phyloP scores from a whole-genome alignment of 192 early-diverging fungal species.

The Coemansia guatemalensis region DNA sequence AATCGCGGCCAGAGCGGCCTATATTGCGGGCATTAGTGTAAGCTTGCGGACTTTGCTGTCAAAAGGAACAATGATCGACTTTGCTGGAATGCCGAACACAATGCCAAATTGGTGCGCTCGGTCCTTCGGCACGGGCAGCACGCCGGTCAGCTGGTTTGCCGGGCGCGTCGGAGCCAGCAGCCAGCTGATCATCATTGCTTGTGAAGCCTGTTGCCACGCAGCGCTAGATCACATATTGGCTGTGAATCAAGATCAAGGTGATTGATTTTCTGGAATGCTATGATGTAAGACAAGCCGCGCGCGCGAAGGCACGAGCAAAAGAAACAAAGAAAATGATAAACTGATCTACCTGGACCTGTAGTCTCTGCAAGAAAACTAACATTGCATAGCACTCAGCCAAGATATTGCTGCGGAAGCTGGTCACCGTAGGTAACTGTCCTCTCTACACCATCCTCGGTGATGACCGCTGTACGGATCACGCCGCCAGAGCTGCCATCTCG shows the following conservation, averaged over 20 bases:
- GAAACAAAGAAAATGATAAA: not conserved
- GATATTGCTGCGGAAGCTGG: constrained; percentile 59
- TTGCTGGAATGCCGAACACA: not conserved
- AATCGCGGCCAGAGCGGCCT: not conserved
- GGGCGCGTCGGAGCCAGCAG: not conserved
- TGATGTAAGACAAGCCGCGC: not conserved
- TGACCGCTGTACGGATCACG: constrained; percentile 90
- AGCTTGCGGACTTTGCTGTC: not conserved
- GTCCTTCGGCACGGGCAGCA: not conserved
- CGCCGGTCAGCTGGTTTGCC: not conserved
- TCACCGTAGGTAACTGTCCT: constrained; percentile 84
- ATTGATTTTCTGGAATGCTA: not conserved
- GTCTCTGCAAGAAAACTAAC: not conserved
- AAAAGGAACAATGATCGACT: not conserved
- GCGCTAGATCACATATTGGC: not conserved
- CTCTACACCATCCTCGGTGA: constrained; percentile 88
- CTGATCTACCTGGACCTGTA: not conserved
- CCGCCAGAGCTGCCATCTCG: constrained; percentile 98
- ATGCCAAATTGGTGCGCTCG: not conserved
- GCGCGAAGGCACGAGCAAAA: not conserved
- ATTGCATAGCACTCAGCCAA: constrained; percentile 14
- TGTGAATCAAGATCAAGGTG: not conserved
- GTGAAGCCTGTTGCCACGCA: not conserved
- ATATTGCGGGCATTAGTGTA: not conserved
- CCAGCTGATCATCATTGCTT: not conserved